A percentile compares a stretch with the other conserved stretches of the same genome.
These are phyloP conservation scores for Rhizopogon rudus DNA, from an alignment of 768 basidiomycete genomes.

Conservation along the genomic window DNA sequence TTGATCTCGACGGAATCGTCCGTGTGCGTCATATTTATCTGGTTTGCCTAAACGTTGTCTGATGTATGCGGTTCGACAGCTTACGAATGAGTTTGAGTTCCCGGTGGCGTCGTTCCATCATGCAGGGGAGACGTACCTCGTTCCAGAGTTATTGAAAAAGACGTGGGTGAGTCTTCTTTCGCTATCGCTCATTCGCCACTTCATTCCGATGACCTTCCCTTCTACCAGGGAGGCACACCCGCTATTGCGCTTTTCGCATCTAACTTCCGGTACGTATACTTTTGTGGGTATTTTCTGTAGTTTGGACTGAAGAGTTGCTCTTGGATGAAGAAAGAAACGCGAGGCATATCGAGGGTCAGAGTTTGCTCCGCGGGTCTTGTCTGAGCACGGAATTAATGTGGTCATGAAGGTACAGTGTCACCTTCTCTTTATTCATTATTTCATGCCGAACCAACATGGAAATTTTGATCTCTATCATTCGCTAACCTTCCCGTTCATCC, in stretches of 20 bases:
- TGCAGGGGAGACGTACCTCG: slow-evolving; percentile 79
- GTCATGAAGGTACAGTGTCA: slow-evolving; percentile 59
- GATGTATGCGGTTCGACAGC: slow-evolving; percentile 26
- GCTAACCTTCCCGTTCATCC: neutral
- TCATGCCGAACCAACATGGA: neutral
- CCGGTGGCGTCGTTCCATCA: slow-evolving; percentile 74
- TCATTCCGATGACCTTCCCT: neutral
- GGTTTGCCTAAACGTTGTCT: neutral
- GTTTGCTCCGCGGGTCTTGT: slow-evolving; percentile 73
- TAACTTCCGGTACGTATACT: slow-evolving; percentile 30
- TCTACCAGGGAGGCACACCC: slow-evolving; percentile 52
- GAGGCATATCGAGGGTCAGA: slow-evolving; percentile 81
- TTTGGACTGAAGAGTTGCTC: neutral
- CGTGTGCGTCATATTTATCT: slow-evolving; percentile 39
- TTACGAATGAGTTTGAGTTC: slow-evolving; percentile 84
- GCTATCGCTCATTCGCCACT: neutral
- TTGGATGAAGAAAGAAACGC: slow-evolving; percentile 54
- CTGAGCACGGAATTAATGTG: slow-evolving; percentile 61
- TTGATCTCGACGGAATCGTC: slow-evolving; percentile 69
- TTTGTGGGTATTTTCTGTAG: neutral
- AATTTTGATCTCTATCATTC: neutral
- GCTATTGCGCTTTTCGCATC: slow-evolving; percentile 76
- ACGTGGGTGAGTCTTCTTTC: slow-evolving; percentile 42
- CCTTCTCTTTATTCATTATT: neutral
- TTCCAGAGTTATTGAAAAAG: slow-evolving; percentile 70